A percentile compares a stretch with the other conserved stretches of the same genome.
Conservation (phyloP, 1,139 yeast species). For the Diutina pseudorugosa region DNA sequence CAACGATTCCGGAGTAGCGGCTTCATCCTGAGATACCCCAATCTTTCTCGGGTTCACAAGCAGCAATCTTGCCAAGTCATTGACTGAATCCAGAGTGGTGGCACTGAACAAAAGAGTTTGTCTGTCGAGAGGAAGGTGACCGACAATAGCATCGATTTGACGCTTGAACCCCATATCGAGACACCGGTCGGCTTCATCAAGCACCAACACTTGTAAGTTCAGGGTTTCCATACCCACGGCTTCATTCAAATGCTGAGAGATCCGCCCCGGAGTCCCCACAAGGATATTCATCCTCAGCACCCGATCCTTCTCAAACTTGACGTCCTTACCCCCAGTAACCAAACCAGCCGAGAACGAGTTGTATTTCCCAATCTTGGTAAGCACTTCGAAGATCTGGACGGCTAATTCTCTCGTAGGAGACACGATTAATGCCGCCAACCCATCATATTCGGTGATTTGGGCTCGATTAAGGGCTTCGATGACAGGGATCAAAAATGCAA, state of each 20-base stretch:
- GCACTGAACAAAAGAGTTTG: conserved; percentile 90
- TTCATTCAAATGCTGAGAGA: conserved; percentile 91
- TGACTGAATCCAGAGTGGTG: conserved; percentile 80
- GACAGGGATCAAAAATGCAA: conserved; percentile 82
- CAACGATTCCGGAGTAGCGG: conserved; percentile 68
- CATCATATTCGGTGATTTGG: conserved; percentile 80
- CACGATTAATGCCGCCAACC: conserved; percentile 82
- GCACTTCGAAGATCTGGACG: conserved; percentile 84
- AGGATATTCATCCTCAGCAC: conserved; percentile 73
- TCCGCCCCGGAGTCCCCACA: conserved; percentile 93
- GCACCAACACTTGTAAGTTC: conserved; percentile 68
- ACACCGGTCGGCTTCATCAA: conserved; percentile 95
- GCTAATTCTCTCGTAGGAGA: conserved; percentile 95
- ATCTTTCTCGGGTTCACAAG: conserved; percentile 68
- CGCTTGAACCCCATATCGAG: conserved; percentile 93
- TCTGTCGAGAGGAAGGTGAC: conserved; percentile 72
- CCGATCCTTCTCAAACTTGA: conserved; percentile 76
- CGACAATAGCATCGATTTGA: conserved; percentile 75
- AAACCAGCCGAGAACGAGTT: conserved; percentile 85
- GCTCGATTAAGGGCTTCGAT: conserved; percentile 60
- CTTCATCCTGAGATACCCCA: conserved; percentile 40
- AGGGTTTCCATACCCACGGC: conserved; percentile 74
- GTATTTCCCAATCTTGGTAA: conserved; percentile 70
- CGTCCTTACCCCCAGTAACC: conserved; percentile 95
- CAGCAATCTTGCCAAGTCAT: conserved; percentile 82